A percentile compares a stretch with the other conserved stretches of the same genome.
Conservation (phyloP, 352 stramenopile species). For the Globisporangium viniferum region DNA sequence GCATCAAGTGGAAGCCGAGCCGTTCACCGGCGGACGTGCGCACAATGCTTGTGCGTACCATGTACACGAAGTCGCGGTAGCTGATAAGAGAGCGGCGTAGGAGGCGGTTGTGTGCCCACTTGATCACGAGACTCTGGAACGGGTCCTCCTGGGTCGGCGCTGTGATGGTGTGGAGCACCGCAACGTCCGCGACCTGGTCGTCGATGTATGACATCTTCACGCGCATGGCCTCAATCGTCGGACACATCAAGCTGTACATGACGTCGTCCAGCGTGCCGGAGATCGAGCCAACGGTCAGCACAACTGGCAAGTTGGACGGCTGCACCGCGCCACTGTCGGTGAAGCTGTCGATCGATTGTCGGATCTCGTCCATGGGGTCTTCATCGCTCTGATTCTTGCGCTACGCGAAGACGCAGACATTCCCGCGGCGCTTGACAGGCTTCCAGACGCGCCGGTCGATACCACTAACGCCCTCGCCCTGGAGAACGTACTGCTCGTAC, state of each 20-base stretch:
- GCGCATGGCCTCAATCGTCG: conserved; percentile 2
- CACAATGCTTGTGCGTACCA: conserved; percentile 11
- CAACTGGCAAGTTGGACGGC: conserved; percentile 9
- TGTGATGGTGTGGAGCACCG: background rate
- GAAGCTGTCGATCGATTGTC: background rate
- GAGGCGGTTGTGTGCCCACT: background rate
- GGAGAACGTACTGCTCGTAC: no score
- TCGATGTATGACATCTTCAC: conserved; percentile 9
- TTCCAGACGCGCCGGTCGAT: no score
- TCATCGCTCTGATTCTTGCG: background rate
- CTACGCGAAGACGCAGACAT: background rate
- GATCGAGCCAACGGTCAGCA: conserved; percentile 11
- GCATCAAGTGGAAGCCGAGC: conserved; percentile 16
- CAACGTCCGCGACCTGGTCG: background rate
- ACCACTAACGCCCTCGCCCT: no score
- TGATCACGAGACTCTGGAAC: conserved; percentile 4
- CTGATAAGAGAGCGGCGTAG: background rate
- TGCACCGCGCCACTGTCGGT: background rate
- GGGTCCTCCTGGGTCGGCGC: conserved; percentile 4
- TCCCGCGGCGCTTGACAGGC: background rate
- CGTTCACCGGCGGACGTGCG: conserved; percentile 9
- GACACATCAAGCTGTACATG: conserved; percentile 15
- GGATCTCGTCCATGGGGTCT: background rate
- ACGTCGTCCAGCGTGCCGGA: conserved; percentile 15
- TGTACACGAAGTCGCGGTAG: conserved; percentile 18